Evolutionary conservation across 495 filamentous ascomycete genomes (phyloP).

Genomic region (Lasiosphaeris hirsuta): DNA sequence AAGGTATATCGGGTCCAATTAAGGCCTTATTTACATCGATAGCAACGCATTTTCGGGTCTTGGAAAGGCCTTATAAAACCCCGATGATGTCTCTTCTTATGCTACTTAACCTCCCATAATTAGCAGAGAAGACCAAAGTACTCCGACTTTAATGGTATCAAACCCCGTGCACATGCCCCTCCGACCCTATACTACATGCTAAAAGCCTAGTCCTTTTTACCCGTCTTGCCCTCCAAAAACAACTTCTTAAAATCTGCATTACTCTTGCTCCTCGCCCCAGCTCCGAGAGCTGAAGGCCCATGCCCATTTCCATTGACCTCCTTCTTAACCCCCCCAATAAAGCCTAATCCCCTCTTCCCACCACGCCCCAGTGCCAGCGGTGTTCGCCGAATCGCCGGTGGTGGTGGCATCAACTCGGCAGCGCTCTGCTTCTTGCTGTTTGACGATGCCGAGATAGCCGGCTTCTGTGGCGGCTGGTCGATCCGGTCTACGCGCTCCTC

Average conservation of each 20-base stretch:
- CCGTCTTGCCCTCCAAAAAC: conserved; percentile 10
- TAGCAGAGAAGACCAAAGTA: no score
- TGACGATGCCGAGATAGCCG: conserved; percentile 17
- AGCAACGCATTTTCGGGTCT: no score
- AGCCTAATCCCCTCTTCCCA: conserved; percentile 55
- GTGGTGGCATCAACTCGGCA: conserved; percentile 46
- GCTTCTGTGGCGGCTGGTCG: conserved; percentile 38
- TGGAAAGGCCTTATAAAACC: no score
- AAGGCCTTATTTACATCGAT: no score
- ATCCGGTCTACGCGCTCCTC: conserved; percentile 52
- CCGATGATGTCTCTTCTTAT: no score
- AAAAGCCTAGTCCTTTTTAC: background rate
- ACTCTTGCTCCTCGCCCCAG: conserved; percentile 53
- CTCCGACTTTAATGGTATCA: no score
- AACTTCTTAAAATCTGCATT: conserved; percentile 50
- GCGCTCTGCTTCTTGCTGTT: conserved; percentile 32
- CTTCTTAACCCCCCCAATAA: conserved; percentile 34
- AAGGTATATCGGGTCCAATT: no score
- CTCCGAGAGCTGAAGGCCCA: conserved; percentile 22
- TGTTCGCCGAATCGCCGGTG: conserved; percentile 56
- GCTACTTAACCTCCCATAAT: no score
- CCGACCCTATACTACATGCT: background rate
- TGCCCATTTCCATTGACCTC: conserved; percentile 29
- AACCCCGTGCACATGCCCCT: no score
- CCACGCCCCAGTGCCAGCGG: conserved; percentile 54